Base-by-base conservation (phyloP, 495 filamentous ascomycete species). In the Trichoderma virens region DNA sequence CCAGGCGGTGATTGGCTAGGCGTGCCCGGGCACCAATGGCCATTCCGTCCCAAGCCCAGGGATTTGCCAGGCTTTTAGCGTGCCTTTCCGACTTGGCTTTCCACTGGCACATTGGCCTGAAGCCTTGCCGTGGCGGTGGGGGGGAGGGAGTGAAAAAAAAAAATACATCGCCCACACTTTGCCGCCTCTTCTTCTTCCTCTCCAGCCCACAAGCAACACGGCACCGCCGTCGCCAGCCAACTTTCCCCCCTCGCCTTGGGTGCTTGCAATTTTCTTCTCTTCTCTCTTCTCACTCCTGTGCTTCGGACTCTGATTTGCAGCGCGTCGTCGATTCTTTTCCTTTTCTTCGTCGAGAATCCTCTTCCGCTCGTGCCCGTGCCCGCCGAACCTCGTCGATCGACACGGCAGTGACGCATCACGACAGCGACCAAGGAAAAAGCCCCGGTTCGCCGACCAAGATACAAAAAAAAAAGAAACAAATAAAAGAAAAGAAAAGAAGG, bases 191-290 rank as follows among this genome's bases (percentile, higher is more conserved):
- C 65, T 66, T 70, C 68, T 67, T 66, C 47, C 70, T 65, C 64
- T 67, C 64, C 66, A 72, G 68, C 70, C 73, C 70, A 68, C 69
- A 69, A 60, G 64, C 69, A 65, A 66, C 72, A 67, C 69, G 67
- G 65, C 70, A 70, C 71, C 67, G 70, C 73, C 70, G 74, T 69
- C 70, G 67, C 65, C 69, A 67, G 71, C 73, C 74, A 73, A 72
- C 72, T 66, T 62, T 66, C 65, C 66, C 64, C 59, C 70, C 68
- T 66, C 60, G 64, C 72, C 69, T 72, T 70, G 72, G 72, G 69
- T 69, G 70, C 74, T 69, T 72, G 69, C 67, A 67, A 68, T 67
- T n/a, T 45, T 67, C 69, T 73, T 70, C 70, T 75, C 73, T 74
- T 72, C 64, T 67, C 68, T 67, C 72, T 68, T 68, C 74, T 70